Percentiles rank a stretch among this genome's conserved stretches.
Evolutionary conservation across 179 eudicot genomes (phyloP).

Genomic region (Carnegiea gigantea): DNA sequence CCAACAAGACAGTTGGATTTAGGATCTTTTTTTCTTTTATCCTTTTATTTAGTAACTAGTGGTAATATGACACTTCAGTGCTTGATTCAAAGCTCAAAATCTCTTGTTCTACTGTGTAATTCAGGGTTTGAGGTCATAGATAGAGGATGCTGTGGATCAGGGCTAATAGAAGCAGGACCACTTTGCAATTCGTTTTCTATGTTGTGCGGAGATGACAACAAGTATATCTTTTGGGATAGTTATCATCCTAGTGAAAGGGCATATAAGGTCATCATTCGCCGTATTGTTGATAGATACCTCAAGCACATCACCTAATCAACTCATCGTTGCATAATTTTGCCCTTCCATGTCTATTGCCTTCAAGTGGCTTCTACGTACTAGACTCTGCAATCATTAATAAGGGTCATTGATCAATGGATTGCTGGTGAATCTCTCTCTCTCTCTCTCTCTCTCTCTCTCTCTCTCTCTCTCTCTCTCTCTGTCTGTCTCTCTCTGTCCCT

Average conservation of each 20-base stretch:
- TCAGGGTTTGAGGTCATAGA: slow-evolving; percentile 51
- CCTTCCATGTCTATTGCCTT: too few relatives aligned
- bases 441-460: too few relatives aligned
- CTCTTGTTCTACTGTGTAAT: background rate
- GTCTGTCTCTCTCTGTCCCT: too few relatives aligned
- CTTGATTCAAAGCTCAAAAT: background rate
- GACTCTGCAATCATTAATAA: too few relatives aligned
- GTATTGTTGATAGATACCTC: slow-evolving; percentile 16
- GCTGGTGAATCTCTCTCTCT: too few relatives aligned
- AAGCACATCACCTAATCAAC: background rate
- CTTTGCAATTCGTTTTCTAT: slow-evolving; percentile 39
- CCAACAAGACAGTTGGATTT: background rate
- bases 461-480: too few relatives aligned
- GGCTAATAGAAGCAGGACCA: slow-evolving; percentile 42
- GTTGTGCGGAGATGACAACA: slow-evolving; percentile 34
- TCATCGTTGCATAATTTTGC: background rate
- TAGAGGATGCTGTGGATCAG: slow-evolving; percentile 72
- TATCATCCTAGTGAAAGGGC: slow-evolving; percentile 61
- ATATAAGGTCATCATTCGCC: slow-evolving; percentile 35
- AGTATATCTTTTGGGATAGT: slow-evolving; percentile 66
- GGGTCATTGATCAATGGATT: too few relatives aligned
- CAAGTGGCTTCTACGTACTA: too few relatives aligned
- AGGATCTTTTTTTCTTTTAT: too few relatives aligned
- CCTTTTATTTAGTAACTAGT: too few relatives aligned
- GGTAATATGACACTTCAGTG: background rate